Percentiles rank a stretch among this genome's conserved stretches.
phyloP scores from a whole-genome alignment of 2,329 filamentous ascomycete species.

The Cryphonectria japonica region DNA sequence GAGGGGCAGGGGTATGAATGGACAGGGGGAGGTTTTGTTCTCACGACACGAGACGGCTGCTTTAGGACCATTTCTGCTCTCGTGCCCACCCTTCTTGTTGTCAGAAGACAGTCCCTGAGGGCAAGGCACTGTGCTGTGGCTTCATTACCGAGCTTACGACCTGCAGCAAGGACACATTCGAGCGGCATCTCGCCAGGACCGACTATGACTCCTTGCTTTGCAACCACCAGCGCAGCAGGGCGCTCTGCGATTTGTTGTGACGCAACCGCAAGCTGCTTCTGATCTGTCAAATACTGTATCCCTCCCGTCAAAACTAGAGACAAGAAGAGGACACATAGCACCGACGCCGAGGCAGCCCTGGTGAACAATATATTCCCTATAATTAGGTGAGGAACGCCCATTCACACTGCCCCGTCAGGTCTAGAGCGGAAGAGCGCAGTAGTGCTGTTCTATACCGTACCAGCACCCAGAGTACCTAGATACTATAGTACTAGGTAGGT shows the following conservation, averaged over 20 bases:
- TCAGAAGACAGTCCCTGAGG: not conserved
- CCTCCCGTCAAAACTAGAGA: not conserved
- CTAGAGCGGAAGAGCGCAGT: not conserved
- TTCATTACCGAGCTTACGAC: not conserved
- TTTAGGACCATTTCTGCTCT: not conserved
- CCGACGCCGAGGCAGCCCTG: not conserved
- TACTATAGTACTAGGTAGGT: not conserved
- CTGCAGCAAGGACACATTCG: not conserved
- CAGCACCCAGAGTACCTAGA: not conserved
- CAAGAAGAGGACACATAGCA: not conserved
- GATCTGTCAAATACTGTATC: not conserved
- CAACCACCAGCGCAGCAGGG: too few relatives aligned
- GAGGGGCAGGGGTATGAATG: not conserved
- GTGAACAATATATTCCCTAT: not conserved
- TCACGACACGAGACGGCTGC: not conserved
- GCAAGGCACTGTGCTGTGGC: not conserved
- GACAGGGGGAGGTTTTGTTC: not conserved
- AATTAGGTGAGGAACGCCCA: not conserved
- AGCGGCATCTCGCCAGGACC: not conserved
- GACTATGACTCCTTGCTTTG: not conserved
- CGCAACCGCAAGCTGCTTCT: not conserved
- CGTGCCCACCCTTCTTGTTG: not conserved
- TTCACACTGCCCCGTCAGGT: not conserved
- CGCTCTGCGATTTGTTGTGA: not conserved
- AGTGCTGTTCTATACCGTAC: not conserved